Base-by-base conservation (phyloP, 1,139 yeast species). In the Waltiozyma sp. region DNA sequence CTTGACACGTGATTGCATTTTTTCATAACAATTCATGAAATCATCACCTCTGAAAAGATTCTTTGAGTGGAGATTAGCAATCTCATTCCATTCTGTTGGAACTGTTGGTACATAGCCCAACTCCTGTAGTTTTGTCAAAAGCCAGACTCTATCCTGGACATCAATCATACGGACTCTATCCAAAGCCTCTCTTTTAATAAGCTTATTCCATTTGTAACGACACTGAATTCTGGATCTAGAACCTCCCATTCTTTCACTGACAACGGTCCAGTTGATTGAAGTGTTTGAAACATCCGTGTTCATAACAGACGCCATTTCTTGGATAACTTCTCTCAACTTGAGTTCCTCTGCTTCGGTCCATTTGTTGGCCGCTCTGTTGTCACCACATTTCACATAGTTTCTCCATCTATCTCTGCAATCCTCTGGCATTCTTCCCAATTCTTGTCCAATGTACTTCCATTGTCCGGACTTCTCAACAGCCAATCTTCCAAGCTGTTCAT, bases 371-470 rank as follows among this genome's bases (percentile, higher is more conserved):
- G 77, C 75, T 49, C 96, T 69, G 45, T 75, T 75, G 15, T 68
- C 69, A 26, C 96, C 96, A 65, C 96, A 88, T 60, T 88, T 88
- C 48, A 88, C 83, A 57, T 89, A 89, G 61, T 89, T 89, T 61
- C 97, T 73, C 95, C 95, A 89, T 50, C 97, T 71, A 59, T 89
- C 97, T 51, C 97, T 73, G 60, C 96, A 88, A 64, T 89, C 97
- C 57, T 89, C 97, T 0, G 97, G 96, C 97, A 89, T 89, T 55
- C 97, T 73, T 13, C 86, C 86, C 77, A 88, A 68, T 9, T 70
- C 64, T 44, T 72, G 72, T 3, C 96, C 96, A 48, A 88, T 83
- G 38, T 71, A 70, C 52, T 85, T 84, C 96, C 96, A 88, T 56
- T 82, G 86, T 14, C 91, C 87, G 45, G 80, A 85, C 50, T 77